Evolutionary conservation across 2,329 filamentous ascomycete genomes (phyloP).

Genomic region (Alternaria triticina): DNA sequence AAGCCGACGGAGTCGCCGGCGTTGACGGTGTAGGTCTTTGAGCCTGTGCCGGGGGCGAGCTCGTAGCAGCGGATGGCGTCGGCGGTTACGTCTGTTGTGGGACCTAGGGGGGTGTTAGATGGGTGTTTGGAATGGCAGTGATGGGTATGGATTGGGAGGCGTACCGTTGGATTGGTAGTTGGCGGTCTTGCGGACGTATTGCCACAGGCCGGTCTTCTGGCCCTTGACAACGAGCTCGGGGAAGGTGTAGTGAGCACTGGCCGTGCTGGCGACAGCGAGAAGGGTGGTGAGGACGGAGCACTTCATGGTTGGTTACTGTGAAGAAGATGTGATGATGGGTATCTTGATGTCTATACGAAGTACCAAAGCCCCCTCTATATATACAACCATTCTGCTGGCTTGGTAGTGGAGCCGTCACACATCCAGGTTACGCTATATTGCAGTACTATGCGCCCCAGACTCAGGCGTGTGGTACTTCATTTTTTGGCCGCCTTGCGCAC

Average conservation of each 20-base stretch:
- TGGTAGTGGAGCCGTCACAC: neutral
- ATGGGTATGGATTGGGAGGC: neutral
- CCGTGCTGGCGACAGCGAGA: conserved; percentile 28
- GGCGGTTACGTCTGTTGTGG: conserved; percentile 35
- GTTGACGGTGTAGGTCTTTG: conserved; percentile 28
- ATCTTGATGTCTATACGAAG: neutral
- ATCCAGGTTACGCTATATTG: neutral
- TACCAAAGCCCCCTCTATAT: conserved; percentile 6
- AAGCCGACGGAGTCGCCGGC: conserved; percentile 43
- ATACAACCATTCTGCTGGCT: neutral
- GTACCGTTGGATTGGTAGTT: conserved; percentile 46
- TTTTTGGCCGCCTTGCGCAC: neutral
- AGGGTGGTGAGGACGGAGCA: conserved; percentile 26
- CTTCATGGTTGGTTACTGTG: conserved; percentile 30
- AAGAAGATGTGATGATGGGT: neutral
- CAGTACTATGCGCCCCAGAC: conserved; percentile 3
- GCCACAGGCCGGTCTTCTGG: conserved; percentile 33
- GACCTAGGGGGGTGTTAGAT: conserved; percentile 13
- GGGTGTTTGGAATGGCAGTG: neutral
- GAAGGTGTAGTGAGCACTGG: conserved; percentile 44
- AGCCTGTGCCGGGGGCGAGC: conserved; percentile 24
- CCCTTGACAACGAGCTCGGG: conserved; percentile 36
- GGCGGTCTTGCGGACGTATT: conserved; percentile 44
- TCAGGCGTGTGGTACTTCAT: conserved; percentile 13
- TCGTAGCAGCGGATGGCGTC: conserved; percentile 44